Conservation (phyloP, 345 rosid genomes). For the Kandelia obovata region DNA sequence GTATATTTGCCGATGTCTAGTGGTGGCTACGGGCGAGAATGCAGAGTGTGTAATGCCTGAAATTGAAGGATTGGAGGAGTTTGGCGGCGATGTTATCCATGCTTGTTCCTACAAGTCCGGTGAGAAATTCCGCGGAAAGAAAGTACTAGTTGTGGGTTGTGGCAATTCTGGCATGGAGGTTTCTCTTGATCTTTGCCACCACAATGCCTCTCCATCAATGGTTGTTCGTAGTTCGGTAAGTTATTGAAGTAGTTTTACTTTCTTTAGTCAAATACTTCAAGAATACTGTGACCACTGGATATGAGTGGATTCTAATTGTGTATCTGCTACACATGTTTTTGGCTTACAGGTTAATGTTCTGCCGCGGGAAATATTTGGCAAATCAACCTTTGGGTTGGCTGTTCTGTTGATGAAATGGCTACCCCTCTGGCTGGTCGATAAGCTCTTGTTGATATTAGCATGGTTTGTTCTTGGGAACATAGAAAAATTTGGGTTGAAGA, state of each 20-base stretch:
- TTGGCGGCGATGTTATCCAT: slow-evolving; percentile 69
- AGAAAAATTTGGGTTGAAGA: slow-evolving; percentile 52
- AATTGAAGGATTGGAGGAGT: slow-evolving; percentile 61
- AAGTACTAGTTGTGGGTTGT: slow-evolving; percentile 82
- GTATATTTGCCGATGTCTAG: slow-evolving; percentile 90
- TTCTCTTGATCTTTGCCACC: slow-evolving; percentile 79
- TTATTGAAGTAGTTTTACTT: neutral
- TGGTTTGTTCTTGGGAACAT: slow-evolving; percentile 59
- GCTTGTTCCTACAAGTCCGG: slow-evolving; percentile 80
- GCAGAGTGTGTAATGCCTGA: slow-evolving; percentile 78
- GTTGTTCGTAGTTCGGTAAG: slow-evolving; percentile 88
- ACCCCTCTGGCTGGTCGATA: slow-evolving; percentile 76
- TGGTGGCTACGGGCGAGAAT: slow-evolving; percentile 95
- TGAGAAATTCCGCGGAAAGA: slow-evolving; percentile 52
- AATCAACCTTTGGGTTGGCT: slow-evolving; percentile 65
- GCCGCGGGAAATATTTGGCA: slow-evolving; percentile 77
- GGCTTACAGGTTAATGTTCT: slow-evolving; percentile 73
- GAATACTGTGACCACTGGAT: no score
- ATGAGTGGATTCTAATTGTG: neutral
- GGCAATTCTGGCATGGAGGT: slow-evolving; percentile 98
- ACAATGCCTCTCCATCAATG: slow-evolving; percentile 68
- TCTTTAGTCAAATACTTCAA: neutral
- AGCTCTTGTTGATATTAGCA: slow-evolving; percentile 43
- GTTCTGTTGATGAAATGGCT: slow-evolving; percentile 58
- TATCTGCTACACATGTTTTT: neutral